Evolutionary conservation across 2,329 filamentous ascomycete genomes (phyloP).

Genomic region (Fusarium albosuccineum): DNA sequence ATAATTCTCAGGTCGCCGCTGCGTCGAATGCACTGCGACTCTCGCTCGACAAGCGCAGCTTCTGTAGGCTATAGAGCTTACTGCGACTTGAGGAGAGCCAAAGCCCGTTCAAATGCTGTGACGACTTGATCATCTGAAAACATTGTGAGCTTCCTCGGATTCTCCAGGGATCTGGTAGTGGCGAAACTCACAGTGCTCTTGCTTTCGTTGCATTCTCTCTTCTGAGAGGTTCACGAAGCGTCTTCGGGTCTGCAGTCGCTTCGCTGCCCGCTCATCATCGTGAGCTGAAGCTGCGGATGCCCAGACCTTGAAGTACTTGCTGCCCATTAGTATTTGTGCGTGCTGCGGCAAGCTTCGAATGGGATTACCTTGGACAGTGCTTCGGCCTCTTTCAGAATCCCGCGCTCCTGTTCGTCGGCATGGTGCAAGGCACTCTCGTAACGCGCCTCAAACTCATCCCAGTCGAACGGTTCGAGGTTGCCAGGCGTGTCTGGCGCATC

Average conservation of each 20-base stretch:
- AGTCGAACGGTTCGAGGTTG: slow-evolving; percentile 74
- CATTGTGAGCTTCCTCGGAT: slow-evolving; percentile 29
- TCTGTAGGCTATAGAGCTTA: slow-evolving; percentile 31
- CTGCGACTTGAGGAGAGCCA: slow-evolving; percentile 64
- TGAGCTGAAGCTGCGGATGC: slow-evolving; percentile 77
- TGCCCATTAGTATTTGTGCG: slow-evolving; percentile 3
- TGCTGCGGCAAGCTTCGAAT: neutral
- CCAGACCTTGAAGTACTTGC: slow-evolving; percentile 84
- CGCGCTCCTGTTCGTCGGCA: slow-evolving; percentile 72
- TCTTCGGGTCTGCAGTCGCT: slow-evolving; percentile 84
- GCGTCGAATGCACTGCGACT: no score
- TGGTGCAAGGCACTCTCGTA: slow-evolving; percentile 76
- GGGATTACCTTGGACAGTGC: slow-evolving; percentile 71
- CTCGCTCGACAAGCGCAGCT: no score
- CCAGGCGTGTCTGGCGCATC: slow-evolving; percentile 64
- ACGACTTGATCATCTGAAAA: slow-evolving; percentile 66
- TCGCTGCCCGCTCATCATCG: slow-evolving; percentile 82
- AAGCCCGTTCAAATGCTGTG: slow-evolving; percentile 71
- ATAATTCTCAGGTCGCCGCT: no score
- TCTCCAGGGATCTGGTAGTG: neutral
- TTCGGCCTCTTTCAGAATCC: slow-evolving; percentile 76
- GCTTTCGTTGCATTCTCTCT: slow-evolving; percentile 76
- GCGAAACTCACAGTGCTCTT: slow-evolving; percentile 78
- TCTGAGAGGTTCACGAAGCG: slow-evolving; percentile 82
- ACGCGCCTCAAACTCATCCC: slow-evolving; percentile 79